Evolutionary conservation across 345 rosid species (phyloP).

Genomic region (Sonneratia alba): DNA sequence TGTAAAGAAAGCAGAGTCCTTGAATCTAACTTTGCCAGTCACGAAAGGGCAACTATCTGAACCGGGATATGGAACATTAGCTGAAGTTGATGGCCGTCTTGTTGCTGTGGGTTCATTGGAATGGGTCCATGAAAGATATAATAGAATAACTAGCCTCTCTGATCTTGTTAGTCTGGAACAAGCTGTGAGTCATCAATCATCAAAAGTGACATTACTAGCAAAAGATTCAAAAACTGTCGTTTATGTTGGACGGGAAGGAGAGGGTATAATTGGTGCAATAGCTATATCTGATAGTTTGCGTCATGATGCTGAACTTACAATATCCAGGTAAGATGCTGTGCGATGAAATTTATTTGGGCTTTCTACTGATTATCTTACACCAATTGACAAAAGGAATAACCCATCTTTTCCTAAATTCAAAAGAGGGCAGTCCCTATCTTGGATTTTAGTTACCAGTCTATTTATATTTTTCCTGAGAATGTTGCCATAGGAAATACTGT

Average conservation of each 20-base stretch:
- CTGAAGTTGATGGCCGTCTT: conserved; percentile 75
- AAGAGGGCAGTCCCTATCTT: neutral
- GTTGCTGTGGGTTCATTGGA: conserved; percentile 81
- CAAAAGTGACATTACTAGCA: conserved; percentile 28
- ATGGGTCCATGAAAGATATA: conserved; percentile 76
- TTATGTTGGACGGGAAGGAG: conserved; percentile 78
- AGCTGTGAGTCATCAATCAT: conserved; percentile 30
- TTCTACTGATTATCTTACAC: neutral
- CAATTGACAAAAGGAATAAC: neutral
- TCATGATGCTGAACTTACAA: conserved; percentile 69
- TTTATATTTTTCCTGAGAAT: neutral
- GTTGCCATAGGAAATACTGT: conserved; percentile 1
- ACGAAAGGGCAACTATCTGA: conserved; percentile 87
- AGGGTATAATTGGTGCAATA: conserved; percentile 85
- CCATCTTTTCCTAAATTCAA: neutral
- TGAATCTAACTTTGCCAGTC: conserved; percentile 48
- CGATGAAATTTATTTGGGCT: neutral
- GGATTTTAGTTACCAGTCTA: neutral
- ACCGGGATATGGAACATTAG: conserved; percentile 90
- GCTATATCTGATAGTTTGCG: conserved; percentile 73
- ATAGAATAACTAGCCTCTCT: conserved; percentile 32
- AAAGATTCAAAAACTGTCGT: conserved; percentile 71
- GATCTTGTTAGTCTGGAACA: conserved; percentile 39
- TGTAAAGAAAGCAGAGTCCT: conserved; percentile 50
- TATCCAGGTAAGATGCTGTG: conserved; percentile 39